Evolutionary conservation across 2,329 filamentous ascomycete genomes (phyloP).

Genomic region (Fusarium azukiicola): DNA sequence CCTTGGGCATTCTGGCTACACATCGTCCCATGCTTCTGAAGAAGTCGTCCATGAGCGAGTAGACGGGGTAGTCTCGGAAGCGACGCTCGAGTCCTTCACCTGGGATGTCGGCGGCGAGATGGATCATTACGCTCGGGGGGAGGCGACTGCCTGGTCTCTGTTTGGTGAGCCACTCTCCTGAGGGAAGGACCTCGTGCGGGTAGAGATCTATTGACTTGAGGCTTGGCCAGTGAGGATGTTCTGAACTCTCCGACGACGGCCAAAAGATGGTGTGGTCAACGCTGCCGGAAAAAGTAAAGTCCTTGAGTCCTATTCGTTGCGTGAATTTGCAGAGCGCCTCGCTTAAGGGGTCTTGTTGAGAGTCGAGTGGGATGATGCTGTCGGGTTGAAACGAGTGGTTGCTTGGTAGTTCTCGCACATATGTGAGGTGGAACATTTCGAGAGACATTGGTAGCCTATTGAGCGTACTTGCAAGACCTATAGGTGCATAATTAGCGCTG

Average conservation of each 20-base stretch:
- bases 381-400: conserved; percentile 14
- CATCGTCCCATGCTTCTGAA: conserved; percentile 14
- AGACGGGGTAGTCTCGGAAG: conserved; percentile 13
- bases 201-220: neutral
- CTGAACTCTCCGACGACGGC: neutral
- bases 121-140: neutral
- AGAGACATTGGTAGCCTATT: conserved; percentile 9
- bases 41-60: neutral
- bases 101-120: neutral
- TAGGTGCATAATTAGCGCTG: neutral
- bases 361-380: neutral
- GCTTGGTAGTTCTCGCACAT: conserved; percentile 12
- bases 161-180: conserved; percentile 21
- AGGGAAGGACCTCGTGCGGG: conserved; percentile 8
- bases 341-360: conserved; percentile 3
- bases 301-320: conserved; percentile 15
- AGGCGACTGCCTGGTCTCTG: neutral
- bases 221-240: neutral
- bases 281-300: neutral
- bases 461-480: conserved; percentile 5
- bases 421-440: neutral
- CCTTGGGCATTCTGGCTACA: conserved; percentile 12
- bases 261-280: conserved; percentile 20
- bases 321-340: neutral
- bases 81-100: conserved; percentile 1